phyloP scores from a whole-genome alignment of 805 yeast species.

The Nakazawaea siamensis region DNA sequence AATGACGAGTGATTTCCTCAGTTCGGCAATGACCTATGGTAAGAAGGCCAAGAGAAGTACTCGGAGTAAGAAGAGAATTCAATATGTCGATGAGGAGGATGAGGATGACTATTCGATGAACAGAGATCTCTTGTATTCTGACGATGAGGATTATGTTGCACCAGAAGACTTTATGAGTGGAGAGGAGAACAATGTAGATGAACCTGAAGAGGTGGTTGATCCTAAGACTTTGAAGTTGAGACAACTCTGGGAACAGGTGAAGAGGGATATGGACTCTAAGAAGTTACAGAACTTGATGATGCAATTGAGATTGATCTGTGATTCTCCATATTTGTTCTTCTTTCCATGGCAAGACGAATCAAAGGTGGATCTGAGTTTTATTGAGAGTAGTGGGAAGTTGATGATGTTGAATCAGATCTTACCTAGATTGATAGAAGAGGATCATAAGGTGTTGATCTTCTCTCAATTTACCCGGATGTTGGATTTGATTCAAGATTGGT shows the following conservation, averaged over 20 bases:
- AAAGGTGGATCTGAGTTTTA: constrained; percentile 27
- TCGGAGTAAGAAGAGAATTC: constrained; percentile 1
- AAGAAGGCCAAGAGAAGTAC: constrained; percentile 6
- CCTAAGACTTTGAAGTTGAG: constrained; percentile 8
- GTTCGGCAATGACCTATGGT: neutral
- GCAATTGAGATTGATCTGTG: constrained; percentile 80
- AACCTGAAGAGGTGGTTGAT: neutral
- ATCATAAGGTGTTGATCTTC: constrained; percentile 73
- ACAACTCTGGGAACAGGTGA: constrained; percentile 22
- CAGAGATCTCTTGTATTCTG: constrained; percentile 7
- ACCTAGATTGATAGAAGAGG: constrained; percentile 31
- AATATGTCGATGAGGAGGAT: constrained; percentile 7
- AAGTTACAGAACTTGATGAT: constrained; percentile 61
- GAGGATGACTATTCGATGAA: too few relatives aligned
- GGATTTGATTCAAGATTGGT: constrained; percentile 76
- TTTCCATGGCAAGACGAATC: constrained; percentile 60
- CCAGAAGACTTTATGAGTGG: constrained; percentile 9
- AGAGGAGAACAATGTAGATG: neutral
- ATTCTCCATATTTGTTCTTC: constrained; percentile 78
- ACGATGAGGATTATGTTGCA: constrained; percentile 10
- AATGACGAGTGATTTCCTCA: neutral
- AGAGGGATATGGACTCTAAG: constrained; percentile 38
- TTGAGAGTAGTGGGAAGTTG: constrained; percentile 65
- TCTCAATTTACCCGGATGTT: constrained; percentile 80
- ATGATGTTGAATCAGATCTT: constrained; percentile 60